Evolutionary conservation across 257 asterid species (phyloP), one percentile per base, ranked within the genome.

Genomic region (Solanum gandarillasii): DNA sequence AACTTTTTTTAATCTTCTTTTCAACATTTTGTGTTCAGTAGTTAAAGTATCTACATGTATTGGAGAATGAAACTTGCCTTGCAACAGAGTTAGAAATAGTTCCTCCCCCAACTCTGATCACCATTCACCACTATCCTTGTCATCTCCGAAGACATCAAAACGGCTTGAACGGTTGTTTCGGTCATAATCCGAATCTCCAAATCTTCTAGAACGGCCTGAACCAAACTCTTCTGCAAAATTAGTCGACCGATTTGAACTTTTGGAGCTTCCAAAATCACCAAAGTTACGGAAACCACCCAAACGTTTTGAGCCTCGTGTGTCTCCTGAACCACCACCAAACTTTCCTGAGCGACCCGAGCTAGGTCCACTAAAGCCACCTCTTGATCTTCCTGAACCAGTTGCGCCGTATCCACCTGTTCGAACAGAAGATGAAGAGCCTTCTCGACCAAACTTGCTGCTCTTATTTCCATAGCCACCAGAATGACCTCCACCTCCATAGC

Each of bases 281-380:
- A 87, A 81, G 68, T 89, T 90, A 16, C 93, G 95, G 84, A 91
- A 93, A 71, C 94, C 94, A 87, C 92, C 93, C 6, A 90, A 89
- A 38, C 90, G 92, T 68, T 72, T 82, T 84, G 91, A 89, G 67
- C 90, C 81, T 32, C 88, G 75, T 27, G 32, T 29, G 36, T 87
- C 87, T 60, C 90, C 87, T 75, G 87, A 89, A 18, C 93, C 90
- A 88, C 92, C 90, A 73, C 82, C 48, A 36, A 90, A 75, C 27
- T 71, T 88, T 55, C 92, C 91, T n/a, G 94, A 90, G 35, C 94
- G 89, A 31, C 91, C 88, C 0, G 94, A 89, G 67, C 93, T 91
- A 52, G 85, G 86, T n/a, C 93, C 96, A 13, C 96, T 95, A 88
- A 13, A 95, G 65, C 90, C 90, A 87, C 92, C 93, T 35, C 91